phyloP scores from a whole-genome alignment of 371 early-diverging fungal genomes.

The Syncephalastrum monosporum region DNA sequence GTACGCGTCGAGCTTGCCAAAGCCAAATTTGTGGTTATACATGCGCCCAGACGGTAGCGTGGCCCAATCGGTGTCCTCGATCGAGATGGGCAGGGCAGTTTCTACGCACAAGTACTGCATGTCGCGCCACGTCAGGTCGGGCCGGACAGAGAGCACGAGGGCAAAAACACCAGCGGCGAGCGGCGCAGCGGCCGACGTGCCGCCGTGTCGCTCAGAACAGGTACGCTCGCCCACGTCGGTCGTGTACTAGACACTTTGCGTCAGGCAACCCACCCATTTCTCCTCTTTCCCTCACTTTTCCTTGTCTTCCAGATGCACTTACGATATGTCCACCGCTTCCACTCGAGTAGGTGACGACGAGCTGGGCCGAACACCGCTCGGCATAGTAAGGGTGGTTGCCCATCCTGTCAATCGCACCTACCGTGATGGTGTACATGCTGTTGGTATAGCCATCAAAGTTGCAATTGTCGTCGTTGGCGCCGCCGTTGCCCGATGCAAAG shows the following conservation, averaged over 20 bases:
- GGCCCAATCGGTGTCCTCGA: slow-evolving; percentile 64
- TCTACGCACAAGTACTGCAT: slow-evolving; percentile 81
- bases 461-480: slow-evolving; percentile 81
- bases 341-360: slow-evolving; percentile 84
- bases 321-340: slow-evolving; percentile 67
- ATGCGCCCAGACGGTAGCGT: slow-evolving; percentile 62
- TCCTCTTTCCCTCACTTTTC: neutral
- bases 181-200: slow-evolving; percentile 91
- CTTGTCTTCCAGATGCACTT: slow-evolving; percentile 2
- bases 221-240: slow-evolving; percentile 62
- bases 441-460: slow-evolving; percentile 97
- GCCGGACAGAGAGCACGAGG: slow-evolving; percentile 64
- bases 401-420: slow-evolving; percentile 81
- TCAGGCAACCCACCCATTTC: neutral
- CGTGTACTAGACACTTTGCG: slow-evolving; percentile 45
- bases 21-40: slow-evolving; percentile 91
- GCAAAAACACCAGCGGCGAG: slow-evolving; percentile 82
- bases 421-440: slow-evolving; percentile 89
- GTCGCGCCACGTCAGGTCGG: slow-evolving; percentile 92
- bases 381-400: slow-evolving; percentile 83
- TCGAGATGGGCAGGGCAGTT: slow-evolving; percentile 73
- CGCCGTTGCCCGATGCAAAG: slow-evolving; percentile 95
- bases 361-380: slow-evolving; percentile 85
- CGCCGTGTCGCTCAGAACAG: slow-evolving; percentile 76
- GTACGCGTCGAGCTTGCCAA: slow-evolving; percentile 85